These are phyloP conservation scores for Neckera pumila DNA, from an alignment of 225 moss, liverwort and hornwort species.

Conservation along the genomic window DNA sequence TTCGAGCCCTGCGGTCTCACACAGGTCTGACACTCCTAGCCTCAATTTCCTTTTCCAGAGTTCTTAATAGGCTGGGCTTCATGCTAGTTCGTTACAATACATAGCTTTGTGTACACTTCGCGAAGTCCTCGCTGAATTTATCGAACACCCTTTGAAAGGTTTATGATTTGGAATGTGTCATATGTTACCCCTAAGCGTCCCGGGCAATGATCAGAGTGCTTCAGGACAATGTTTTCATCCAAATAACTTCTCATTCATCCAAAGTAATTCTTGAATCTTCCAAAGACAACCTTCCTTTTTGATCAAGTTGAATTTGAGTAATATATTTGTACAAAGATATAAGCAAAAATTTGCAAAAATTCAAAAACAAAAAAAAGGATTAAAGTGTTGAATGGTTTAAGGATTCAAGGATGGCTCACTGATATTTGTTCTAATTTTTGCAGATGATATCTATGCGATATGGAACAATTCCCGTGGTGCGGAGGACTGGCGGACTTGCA, in stretches of 20 bases:
- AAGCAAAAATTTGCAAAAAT: neutral
- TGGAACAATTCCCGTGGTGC: slow-evolving; percentile 83
- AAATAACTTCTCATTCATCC: neutral
- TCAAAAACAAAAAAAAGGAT: neutral
- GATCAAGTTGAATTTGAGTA: neutral
- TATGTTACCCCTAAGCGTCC: neutral
- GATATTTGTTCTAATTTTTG: neutral
- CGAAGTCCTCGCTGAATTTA: neutral
- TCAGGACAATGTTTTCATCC: neutral
- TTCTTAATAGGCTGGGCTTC: neutral
- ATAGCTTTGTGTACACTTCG: neutral
- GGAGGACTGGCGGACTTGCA: slow-evolving; percentile 89
- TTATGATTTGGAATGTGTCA: neutral
- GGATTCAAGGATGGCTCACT: neutral
- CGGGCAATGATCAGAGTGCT: neutral
- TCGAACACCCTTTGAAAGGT: neutral
- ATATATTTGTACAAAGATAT: too few relatives aligned
- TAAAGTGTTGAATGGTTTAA: neutral
- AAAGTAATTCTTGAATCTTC: neutral
- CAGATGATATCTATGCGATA: slow-evolving; percentile 99
- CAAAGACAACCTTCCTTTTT: neutral
- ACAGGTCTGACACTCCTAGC: slow-evolving; percentile 38
- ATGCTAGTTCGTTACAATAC: neutral
- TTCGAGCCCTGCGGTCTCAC: slow-evolving; percentile 98
- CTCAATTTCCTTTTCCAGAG: neutral